Evolutionary conservation across 202 grass and related monocot genomes (phyloP).

Genomic region (Panicum virgatum): DNA sequence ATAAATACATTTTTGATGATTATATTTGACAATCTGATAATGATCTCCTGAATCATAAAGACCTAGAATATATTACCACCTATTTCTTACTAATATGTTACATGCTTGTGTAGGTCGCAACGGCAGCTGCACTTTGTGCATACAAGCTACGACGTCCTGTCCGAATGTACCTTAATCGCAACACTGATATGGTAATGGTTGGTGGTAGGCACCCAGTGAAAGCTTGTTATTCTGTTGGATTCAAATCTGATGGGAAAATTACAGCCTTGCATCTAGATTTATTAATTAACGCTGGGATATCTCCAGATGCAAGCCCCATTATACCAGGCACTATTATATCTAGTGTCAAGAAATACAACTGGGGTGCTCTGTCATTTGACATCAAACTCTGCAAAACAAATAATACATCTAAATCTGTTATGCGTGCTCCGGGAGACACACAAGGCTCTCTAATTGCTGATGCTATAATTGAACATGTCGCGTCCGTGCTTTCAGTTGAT

Average conservation of each 20-base stretch:
- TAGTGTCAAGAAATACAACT: slow-evolving; percentile 78
- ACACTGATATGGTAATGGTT: slow-evolving; percentile 76
- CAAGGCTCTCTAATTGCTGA: slow-evolving; percentile 87
- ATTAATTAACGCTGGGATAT: slow-evolving; percentile 72
- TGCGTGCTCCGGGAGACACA: slow-evolving; percentile 77
- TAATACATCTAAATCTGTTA: slow-evolving; percentile 66
- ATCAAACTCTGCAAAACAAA: slow-evolving; percentile 82
- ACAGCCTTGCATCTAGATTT: slow-evolving; percentile 71
- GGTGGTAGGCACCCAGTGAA: slow-evolving; percentile 75
- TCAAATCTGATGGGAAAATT: slow-evolving; percentile 75
- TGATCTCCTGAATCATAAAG: background rate
- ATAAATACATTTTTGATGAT: background rate
- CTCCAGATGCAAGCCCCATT: slow-evolving; percentile 53
- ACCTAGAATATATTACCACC: background rate
- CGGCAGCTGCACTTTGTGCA: slow-evolving; percentile 70
- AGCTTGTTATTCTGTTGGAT: slow-evolving; percentile 70
- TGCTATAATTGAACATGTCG: slow-evolving; percentile 78
- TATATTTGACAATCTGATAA: background rate
- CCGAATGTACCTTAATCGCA: slow-evolving; percentile 71
- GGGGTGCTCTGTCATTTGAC: slow-evolving; percentile 81
- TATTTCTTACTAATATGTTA: background rate
- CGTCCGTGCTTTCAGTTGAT: slow-evolving; percentile 49
- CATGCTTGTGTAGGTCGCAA: slow-evolving; percentile 58
- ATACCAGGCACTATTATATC: slow-evolving; percentile 45
- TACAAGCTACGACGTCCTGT: slow-evolving; percentile 65